Evolutionary conservation across 2,329 filamentous ascomycete genomes (phyloP).

Genomic region (Neoarthrinium moseri): DNA sequence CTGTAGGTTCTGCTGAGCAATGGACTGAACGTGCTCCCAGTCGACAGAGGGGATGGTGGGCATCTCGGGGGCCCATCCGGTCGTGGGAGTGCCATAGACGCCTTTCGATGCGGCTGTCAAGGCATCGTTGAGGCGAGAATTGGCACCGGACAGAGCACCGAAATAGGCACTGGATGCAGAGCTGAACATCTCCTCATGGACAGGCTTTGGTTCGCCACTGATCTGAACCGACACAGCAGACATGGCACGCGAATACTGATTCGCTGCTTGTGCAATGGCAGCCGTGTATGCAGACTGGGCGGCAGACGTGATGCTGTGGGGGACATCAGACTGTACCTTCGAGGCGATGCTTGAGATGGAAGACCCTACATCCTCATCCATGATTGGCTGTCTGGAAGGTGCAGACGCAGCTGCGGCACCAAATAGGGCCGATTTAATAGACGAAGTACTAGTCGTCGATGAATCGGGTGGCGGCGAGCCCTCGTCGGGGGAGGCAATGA

Average conservation of each 20-base stretch:
- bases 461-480: constrained; percentile 17
- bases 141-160: constrained; percentile 61
- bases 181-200: constrained; percentile 66
- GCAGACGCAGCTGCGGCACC: constrained; percentile 52
- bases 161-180: constrained; percentile 70
- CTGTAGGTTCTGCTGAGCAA: constrained; percentile 68
- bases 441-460: constrained; percentile 21
- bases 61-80: constrained; percentile 32
- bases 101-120: constrained; percentile 51
- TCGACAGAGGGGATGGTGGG: constrained; percentile 39
- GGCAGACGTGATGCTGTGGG: constrained; percentile 38
- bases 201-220: constrained; percentile 66
- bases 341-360: constrained; percentile 35
- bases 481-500: constrained; percentile 26
- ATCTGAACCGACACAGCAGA: constrained; percentile 67
- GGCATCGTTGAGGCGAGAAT: constrained; percentile 54
- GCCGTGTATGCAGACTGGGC: constrained; percentile 61
- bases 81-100: constrained; percentile 46
- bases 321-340: constrained; percentile 31
- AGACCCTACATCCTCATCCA: constrained; percentile 45
- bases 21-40: constrained; percentile 54
- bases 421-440: constrained; percentile 48
- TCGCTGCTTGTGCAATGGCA: constrained; percentile 64
- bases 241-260: constrained; percentile 66
- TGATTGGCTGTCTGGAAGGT: constrained; percentile 44